Percentiles rank a stretch among this genome's conserved stretches.
Evolutionary conservation across 768 basidiomycete species (phyloP).

Genomic region (Plicaturopsis crispa): DNA sequence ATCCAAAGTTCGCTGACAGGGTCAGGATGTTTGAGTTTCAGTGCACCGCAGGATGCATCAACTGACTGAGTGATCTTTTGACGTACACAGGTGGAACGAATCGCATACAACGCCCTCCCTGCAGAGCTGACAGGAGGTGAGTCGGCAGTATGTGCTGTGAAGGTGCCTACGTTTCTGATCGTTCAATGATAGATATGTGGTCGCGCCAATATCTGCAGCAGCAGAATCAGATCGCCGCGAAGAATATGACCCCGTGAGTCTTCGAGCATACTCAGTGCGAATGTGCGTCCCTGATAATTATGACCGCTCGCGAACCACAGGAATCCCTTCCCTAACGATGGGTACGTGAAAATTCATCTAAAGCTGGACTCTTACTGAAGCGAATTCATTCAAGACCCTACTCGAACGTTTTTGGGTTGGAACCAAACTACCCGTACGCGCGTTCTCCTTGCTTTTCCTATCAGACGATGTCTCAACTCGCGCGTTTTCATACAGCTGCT

Average conservation of each 20-base stretch:
- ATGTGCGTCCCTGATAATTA: too few relatives aligned
- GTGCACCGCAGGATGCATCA: neutral
- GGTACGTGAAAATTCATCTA: conserved; percentile 20
- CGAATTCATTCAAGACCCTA: conserved; percentile 25
- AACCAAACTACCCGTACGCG: conserved; percentile 41
- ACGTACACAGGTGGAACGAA: conserved; percentile 29
- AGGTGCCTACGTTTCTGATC: neutral
- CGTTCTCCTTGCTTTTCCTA: neutral
- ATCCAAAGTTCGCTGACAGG: conserved; percentile 42
- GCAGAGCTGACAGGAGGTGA: conserved; percentile 38
- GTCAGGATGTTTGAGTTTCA: conserved; percentile 18
- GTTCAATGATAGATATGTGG: conserved; percentile 41
- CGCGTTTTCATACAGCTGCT: conserved; percentile 24
- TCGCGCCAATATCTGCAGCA: conserved; percentile 52
- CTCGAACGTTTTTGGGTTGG: conserved; percentile 42
- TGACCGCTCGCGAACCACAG: too few relatives aligned
- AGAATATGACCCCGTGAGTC: conserved; percentile 48
- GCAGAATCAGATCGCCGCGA: conserved; percentile 48
- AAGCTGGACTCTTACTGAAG: neutral
- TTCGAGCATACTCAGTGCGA: too few relatives aligned
- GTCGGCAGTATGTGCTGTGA: neutral
- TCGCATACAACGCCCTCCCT: conserved; percentile 45
- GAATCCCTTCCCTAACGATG: conserved; percentile 45
- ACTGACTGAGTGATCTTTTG: neutral
- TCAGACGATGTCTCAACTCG: neutral